Evolutionary conservation across 768 basidiomycete genomes (phyloP), one percentile per base, ranked within the genome.

Genomic region (Tricholoma furcatifolium): DNA sequence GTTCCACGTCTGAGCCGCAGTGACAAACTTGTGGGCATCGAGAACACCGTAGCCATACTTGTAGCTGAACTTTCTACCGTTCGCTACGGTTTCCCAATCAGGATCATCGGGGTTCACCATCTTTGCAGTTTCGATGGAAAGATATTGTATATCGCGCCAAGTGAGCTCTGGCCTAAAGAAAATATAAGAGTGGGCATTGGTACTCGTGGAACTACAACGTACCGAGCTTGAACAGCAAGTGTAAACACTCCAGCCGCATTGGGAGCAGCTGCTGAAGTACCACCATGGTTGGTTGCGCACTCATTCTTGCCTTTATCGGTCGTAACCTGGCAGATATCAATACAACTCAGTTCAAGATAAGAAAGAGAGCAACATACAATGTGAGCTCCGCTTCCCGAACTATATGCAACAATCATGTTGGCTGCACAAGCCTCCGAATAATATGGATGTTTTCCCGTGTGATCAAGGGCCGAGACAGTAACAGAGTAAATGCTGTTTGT

Each of bases 241-340:
- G 93, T 90, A 64, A 95, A 87, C 38, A 98, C 90, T 24, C 92
- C 97, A 5, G 86, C 94, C 21, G 91, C 96, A 58, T 98, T 91
- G 6, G 97, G 97, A 8, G 97, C 97, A 11, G 97, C 97, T 17
- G 97, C 97, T 15, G 96, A 98, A 1, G 97, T 99, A n/a, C 97
- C 97, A 24, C 96, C 96, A 61, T 99, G 97, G 0, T 70, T 78
- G 23, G 75, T 78, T 4, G 93, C 78, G 66, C 97, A 99, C 43
- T 80, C 74, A 58, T 88, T 81, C 66, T 88, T 81, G 18, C 95
- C 95, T 42, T 88, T 86, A 65, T 98, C 97, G 12, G 95, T 98
- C 4, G 97, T 99, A 38, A 91, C 87, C 95, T 98, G 62, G 17
- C 11, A 36, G 30, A 8, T 23, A 53, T 17, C 44, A 49, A 61